These are phyloP conservation scores for Spathaspora girioi DNA, from an alignment of 805 yeast genomes.

Conservation along the genomic window DNA sequence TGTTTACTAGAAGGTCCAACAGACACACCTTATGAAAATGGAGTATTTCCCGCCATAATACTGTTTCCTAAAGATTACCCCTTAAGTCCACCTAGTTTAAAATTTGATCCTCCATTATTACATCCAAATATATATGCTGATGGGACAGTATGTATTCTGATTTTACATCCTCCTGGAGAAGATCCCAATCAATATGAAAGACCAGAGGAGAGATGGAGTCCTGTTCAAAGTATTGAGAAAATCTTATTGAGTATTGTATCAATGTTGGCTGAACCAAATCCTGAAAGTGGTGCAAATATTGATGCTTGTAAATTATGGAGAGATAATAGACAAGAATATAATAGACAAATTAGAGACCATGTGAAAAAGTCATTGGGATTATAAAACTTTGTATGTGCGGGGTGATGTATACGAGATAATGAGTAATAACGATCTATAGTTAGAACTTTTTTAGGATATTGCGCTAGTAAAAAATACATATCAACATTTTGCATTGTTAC, in stretches of 20 bases:
- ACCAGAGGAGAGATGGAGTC: conserved; percentile 97
- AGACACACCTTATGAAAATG: conserved; percentile 82
- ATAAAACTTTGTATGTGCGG: not conserved
- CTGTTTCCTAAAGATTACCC: conserved; percentile 80
- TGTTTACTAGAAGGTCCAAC: conserved; percentile 81
- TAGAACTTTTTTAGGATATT: not conserved
- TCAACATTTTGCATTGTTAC: not conserved
- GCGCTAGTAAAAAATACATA: not conserved
- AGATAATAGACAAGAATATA: conserved; percentile 69
- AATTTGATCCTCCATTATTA: conserved; percentile 73
- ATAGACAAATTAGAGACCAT: conserved; percentile 59
- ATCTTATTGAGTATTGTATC: conserved; percentile 88
- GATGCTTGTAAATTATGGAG: conserved; percentile 87
- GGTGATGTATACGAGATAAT: too few relatives aligned
- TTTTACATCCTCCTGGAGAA: conserved; percentile 93
- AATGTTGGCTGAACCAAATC: conserved; percentile 96
- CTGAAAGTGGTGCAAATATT: conserved; percentile 91
- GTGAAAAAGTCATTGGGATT: conserved; percentile 73
- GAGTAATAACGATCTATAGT: not conserved
- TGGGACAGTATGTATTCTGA: conserved; percentile 94
- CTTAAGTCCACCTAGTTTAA: conserved; percentile 72
- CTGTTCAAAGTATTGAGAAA: conserved; percentile 97
- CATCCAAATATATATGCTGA: conserved; percentile 95
- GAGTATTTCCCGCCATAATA: conserved; percentile 76
- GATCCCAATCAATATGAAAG: conserved; percentile 94